Conservation (phyloP, 2,329 filamentous ascomycete species). For the Xylariales sp. region DNA sequence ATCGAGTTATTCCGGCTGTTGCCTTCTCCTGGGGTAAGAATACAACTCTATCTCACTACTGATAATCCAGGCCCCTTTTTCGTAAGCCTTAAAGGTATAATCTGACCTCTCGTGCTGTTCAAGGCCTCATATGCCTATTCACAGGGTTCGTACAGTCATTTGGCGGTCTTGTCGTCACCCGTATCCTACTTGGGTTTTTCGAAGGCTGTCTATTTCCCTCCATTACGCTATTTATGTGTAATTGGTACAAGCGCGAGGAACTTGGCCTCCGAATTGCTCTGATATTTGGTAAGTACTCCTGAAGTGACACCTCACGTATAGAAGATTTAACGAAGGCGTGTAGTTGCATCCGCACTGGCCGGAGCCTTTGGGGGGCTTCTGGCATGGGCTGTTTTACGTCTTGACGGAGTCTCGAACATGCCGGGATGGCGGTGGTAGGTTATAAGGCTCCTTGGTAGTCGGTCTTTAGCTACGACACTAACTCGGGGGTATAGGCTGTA, state of each 20-base stretch:
- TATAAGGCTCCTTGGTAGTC: not conserved
- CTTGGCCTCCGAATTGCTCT: constrained; percentile 45
- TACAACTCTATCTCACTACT: no score
- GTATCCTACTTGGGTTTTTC: constrained; percentile 46
- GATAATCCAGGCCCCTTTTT: not conserved
- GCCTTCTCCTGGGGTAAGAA: constrained; percentile 43
- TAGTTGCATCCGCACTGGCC: constrained; percentile 44
- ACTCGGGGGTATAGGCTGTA: constrained; percentile 35
- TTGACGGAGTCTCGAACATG: constrained; percentile 46
- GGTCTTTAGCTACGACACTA: not conserved
- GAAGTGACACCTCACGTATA: not conserved
- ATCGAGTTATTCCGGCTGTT: constrained; percentile 42
- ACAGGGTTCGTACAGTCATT: constrained; percentile 47
- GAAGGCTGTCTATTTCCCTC: constrained; percentile 50
- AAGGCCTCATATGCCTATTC: constrained; percentile 43
- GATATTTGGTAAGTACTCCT: constrained; percentile 41
- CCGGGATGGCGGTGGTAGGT: constrained; percentile 47
- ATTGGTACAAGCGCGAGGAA: constrained; percentile 51
- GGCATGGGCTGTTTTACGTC: constrained; percentile 44
- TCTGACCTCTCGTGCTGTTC: not conserved
- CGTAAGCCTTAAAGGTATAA: not conserved
- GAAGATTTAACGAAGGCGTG: constrained; percentile 1
- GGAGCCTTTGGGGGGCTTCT: constrained; percentile 48
- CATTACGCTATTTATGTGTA: constrained; percentile 46
- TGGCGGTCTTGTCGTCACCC: constrained; percentile 42